Base-by-base conservation (phyloP, 2,329 filamentous ascomycete genomes). In the Tolypocladium pustulatum region DNA sequence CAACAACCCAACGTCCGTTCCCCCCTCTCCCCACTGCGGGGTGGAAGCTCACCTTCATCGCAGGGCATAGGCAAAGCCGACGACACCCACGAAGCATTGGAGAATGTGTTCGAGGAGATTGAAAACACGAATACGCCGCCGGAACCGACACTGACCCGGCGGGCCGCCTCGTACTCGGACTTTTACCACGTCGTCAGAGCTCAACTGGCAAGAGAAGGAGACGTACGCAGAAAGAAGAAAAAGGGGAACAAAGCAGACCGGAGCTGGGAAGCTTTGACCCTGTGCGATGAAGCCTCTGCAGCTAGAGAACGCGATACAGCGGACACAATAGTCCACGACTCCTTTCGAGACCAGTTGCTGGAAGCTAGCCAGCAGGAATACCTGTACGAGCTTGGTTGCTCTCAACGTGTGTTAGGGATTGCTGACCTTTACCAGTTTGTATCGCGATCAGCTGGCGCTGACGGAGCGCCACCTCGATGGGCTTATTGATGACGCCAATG, bases 291-390 rank as follows among this genome's bases (percentile, higher is more conserved):
- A 13, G 17, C 62, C 1, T 55, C 62, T 3, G 25, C 51, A 15
- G 60, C 59, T 7, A 30, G 65, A 0, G 71, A 72, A 1, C 58
- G 63, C 9, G 70, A 72, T 3, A 62, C 60, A 1, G 56, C 58
- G 9, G 57, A 62, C 37, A 58, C 64, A 8, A 54, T 60, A 25
- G 55, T 62, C 30, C 66, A 69, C 58, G 64, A 68, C 36, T 64
- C 60, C 57, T 79, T 87, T 57, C 85, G 88, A 65, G 81, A 84
- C 54, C 83, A 85, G 64, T 74, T 97, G 67, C 76, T 96, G 36
- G 84, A 92, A 66, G 86, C 90, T 57, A 94, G 90, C 70, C 90
- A 96, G 70, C 86, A 89, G 64, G 86, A 93, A 69, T 96, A 96
- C 71, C 78, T 88, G 86, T 92, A 81, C 65, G 85, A 71, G 17